Evolutionary conservation across 257 asterid genomes (phyloP), one percentile per base, ranked within the genome.

Genomic region (Osmanthus fragrans): DNA sequence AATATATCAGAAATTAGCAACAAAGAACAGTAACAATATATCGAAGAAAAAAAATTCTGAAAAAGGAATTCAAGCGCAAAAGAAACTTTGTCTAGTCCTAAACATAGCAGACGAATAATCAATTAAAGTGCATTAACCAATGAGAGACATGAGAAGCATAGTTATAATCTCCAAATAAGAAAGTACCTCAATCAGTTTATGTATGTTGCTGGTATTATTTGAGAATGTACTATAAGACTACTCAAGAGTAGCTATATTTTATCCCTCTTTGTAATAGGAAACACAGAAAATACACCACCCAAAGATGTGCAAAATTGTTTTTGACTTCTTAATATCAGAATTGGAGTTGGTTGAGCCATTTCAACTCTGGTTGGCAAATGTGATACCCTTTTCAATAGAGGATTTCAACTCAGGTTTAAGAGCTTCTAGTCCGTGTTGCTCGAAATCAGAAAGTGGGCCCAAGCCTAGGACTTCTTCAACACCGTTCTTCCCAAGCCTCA

Each of bases 381-480:
- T 71, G 72, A 88, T 74, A 27, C 92, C 92, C 76, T 88, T 88
- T 65, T 88, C 90, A 39, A 88, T 88, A 60, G 92, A 88, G 64
- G 86, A 25, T 72, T 77, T 80, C 21, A 88, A 81, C 74, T 88
- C 92, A 0, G 86, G 86, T 81, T 84, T 82, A 18, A 88, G 84
- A 60, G 88, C 88, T 76, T 88, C 89, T 54, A 88, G 75, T 29
- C 92, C 92, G 75, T 82, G 78, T 72, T 88, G 82, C 83, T 88
- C 92, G 0, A 2, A 88, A n/a, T 86, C 92, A 4, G 88, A 71
- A 12, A 86, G 86, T 1, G 83, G 69, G 29, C 90, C 90, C 73
- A 88, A 64, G 3, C 89, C 92, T n/a, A 86, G 75, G 25, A 88
- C 81, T 80, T 88, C 92, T 68, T 88, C 90, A 58, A 86, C 90